Base-by-base conservation (phyloP, 805 yeast genomes). In the Sungouiella thailandica region DNA sequence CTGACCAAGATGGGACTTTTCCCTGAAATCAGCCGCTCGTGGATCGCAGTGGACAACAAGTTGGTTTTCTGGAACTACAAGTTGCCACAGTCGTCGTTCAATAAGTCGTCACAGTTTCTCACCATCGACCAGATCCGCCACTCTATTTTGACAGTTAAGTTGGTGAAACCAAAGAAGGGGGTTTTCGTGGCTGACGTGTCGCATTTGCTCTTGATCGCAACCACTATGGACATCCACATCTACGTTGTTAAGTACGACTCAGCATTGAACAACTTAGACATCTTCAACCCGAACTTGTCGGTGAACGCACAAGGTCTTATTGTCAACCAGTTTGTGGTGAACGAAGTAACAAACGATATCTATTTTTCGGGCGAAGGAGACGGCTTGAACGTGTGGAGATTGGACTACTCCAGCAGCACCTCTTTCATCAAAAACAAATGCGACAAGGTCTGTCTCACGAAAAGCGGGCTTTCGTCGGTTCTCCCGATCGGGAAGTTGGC, bases 371-470 rank as follows among this genome's bases (percentile, higher is more conserved):
- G 95, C n/a, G 72, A 72, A 25, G 77, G 80, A 14, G 87, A 84
- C 44, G 90, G 88, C 2, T 61, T 69, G 23, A 78, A 89, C 46
- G 69, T 93, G 27, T 93, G 96, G 96, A 90, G 86, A 52, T 65
- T 93, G 35, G 80, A 77, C 39, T 93, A 93, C 54, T 74, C 89
- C 5, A 83, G 80, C 44, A 74, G 83, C 17, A 93, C 87, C 30
- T 81, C 85, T 35, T 90, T 96, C 85, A 87, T 87, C 54, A 77
- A 80, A 42, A 81, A 84, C 50, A 83, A 80, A 48, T 84, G 95
- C 52, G 78, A 77, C 47, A 88, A 88, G 56, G 77, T 81, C 25
- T 87, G 97, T 55, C 70, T 85, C 35, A 87, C 97, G 9, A 28
- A 78, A 76, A 59, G 75, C 75, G 44, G 79, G 68, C 50, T 66